Conservation (phyloP, 1,284 basidiomycete genomes). For the Xanthoconium separans region DNA sequence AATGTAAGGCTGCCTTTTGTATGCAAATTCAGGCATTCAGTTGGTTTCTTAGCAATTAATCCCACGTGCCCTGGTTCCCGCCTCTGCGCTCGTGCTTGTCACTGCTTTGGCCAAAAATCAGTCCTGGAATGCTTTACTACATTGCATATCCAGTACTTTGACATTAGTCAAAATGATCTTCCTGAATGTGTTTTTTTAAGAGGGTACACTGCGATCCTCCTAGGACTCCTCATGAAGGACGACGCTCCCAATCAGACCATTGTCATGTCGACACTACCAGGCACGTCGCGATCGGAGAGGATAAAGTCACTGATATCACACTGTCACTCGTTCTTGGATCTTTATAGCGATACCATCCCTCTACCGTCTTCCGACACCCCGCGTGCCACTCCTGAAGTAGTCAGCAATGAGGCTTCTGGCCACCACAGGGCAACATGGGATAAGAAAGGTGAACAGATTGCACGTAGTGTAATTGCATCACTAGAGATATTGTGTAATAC, state of each 20-base stretch:
- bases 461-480: conserved; percentile 50
- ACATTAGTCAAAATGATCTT: conserved; percentile 30
- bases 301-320: conserved; percentile 49
- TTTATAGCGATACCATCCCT: conserved; percentile 42
- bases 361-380: conserved; percentile 10
- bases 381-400: conserved; percentile 3
- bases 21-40: not conserved
- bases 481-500: conserved; percentile 36
- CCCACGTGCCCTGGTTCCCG: conserved; percentile 47
- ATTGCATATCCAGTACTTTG: conserved; percentile 16
- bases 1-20: conserved; percentile 38
- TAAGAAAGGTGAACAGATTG: conserved; percentile 43
- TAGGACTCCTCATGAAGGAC: conserved; percentile 64
- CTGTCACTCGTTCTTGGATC: conserved; percentile 55
- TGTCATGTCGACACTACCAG: conserved; percentile 46
- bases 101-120: conserved; percentile 42
- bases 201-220: conserved; percentile 68
- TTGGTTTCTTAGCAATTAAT: conserved; percentile 39
- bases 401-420: conserved; percentile 1
- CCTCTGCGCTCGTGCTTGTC: conserved; percentile 48
- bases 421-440: conserved; percentile 25
- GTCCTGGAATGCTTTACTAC: conserved; percentile 36
- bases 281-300: conserved; percentile 34
- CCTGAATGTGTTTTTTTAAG: conserved; percentile 48
- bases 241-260: conserved; percentile 42